These are phyloP conservation scores for Capsicum pubescens DNA, from an alignment of 257 asterid species.

Conservation along the genomic window DNA sequence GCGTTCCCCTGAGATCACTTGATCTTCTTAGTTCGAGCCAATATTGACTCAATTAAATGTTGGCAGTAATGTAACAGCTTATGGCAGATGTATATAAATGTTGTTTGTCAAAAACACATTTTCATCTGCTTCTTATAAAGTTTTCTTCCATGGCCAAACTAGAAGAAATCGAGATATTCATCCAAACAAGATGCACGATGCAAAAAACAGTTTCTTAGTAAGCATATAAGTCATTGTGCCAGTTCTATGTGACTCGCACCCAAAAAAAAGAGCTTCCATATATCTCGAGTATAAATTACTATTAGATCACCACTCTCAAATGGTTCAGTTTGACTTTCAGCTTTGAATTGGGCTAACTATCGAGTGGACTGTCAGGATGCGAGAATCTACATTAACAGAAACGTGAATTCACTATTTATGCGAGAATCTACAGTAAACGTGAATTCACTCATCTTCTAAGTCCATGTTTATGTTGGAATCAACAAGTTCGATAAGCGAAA, in stretches of 20 bases:
- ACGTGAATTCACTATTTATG: background rate
- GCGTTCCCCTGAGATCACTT: background rate
- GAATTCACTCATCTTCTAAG: background rate
- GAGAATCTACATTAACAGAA: too few species aligned
- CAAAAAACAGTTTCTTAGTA: constrained; percentile 21
- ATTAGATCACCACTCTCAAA: constrained; percentile 16
- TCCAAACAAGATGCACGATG: background rate
- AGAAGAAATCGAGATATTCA: background rate
- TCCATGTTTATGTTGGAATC: constrained; percentile 6
- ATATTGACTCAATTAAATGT: background rate
- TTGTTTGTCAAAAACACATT: background rate
- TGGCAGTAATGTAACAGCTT: background rate
- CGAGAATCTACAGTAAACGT: constrained; percentile 15
- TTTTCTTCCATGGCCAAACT: constrained; percentile 5
- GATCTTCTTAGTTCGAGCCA: constrained; percentile 11
- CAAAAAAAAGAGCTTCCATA: background rate
- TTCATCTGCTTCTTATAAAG: constrained; percentile 21
- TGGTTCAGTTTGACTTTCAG: constrained; percentile 19
- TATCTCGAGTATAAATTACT: constrained; percentile 18
- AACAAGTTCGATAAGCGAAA: background rate
- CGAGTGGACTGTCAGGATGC: constrained; percentile 13
- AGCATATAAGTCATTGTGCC: background rate
- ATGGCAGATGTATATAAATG: background rate
- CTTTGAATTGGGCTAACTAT: constrained; percentile 1
- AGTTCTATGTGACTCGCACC: constrained; percentile 15